Evolutionary conservation across 257 asterid genomes (phyloP).

Genomic region (Anisodus acutangulus): DNA sequence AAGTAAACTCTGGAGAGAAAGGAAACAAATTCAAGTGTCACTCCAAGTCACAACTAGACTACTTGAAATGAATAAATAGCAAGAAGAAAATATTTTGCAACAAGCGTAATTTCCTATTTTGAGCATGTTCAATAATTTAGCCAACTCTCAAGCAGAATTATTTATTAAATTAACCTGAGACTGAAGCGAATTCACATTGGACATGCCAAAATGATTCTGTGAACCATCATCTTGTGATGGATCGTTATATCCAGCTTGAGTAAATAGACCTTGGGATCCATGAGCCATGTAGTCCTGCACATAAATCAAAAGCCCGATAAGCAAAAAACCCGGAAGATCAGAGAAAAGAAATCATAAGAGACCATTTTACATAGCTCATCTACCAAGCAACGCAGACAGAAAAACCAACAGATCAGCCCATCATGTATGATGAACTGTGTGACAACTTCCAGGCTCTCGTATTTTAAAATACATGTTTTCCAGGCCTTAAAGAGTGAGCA

Average conservation of each 20-base stretch:
- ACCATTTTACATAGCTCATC: background rate
- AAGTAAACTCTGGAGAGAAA: constrained; percentile 57
- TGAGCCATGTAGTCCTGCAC: constrained; percentile 89
- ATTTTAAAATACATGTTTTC: background rate
- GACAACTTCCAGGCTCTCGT: background rate
- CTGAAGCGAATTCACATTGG: constrained; percentile 72
- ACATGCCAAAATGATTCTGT: constrained; percentile 71
- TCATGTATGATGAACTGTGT: background rate
- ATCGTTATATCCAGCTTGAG: constrained; percentile 82
- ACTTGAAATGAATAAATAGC: background rate
- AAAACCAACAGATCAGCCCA: background rate
- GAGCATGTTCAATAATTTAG: background rate
- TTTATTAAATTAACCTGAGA: constrained; percentile 63
- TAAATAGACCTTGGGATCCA: constrained; percentile 90
- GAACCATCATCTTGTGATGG: constrained; percentile 89
- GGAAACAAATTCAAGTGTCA: constrained; percentile 7
- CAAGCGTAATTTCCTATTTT: background rate
- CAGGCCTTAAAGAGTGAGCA: constrained; percentile 11
- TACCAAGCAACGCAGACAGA: background rate
- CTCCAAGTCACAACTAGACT: background rate
- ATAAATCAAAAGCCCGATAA: background rate
- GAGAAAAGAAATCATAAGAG: background rate
- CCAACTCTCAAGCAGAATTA: constrained; percentile 1
- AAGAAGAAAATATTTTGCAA: background rate
- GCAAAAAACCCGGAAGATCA: background rate